These are phyloP conservation scores for Thraustochytrium sp. DNA, from an alignment of 352 stramenopile species.

Conservation along the genomic window DNA sequence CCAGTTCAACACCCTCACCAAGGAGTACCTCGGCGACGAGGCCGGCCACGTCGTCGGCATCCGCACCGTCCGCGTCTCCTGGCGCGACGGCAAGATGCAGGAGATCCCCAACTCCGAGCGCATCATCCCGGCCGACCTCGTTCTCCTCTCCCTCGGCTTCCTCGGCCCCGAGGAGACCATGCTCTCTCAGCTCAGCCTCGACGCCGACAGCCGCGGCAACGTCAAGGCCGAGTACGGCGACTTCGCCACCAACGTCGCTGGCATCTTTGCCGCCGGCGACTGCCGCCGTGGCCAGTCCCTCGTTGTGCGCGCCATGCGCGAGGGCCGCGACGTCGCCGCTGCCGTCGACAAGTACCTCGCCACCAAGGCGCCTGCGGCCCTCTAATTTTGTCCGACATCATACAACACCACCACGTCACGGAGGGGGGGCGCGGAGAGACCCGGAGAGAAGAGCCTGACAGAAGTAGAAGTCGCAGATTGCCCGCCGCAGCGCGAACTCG, in stretches of 20 bases:
- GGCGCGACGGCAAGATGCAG: slow-evolving; percentile 12
- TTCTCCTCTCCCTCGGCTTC: slow-evolving; percentile 94
- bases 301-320: slow-evolving; percentile 97
- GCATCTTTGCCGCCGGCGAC: slow-evolving; percentile 93
- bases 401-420: too few species aligned
- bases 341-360: slow-evolving; percentile 55
- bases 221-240: slow-evolving; percentile 85
- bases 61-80: slow-evolving; percentile 26
- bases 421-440: too few species aligned
- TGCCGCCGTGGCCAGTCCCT: slow-evolving; percentile 91
- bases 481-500: too few species aligned
- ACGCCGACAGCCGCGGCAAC: slow-evolving; percentile 88
- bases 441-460: too few species aligned
- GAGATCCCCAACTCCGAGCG: slow-evolving; percentile 79
- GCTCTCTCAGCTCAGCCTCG: slow-evolving; percentile 72
- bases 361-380: background rate
- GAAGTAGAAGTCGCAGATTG: too few species aligned
- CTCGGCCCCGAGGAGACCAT: slow-evolving; percentile 83
- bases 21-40: slow-evolving; percentile 48
- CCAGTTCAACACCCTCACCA: slow-evolving; percentile 65
- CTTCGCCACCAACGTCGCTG: slow-evolving; percentile 85
- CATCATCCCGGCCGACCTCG: slow-evolving; percentile 85
- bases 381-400: too few species aligned
- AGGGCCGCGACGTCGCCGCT: slow-evolving; percentile 83
- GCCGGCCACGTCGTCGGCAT: slow-evolving; percentile 29